Conservation (phyloP, 345 rosid genomes). For the Geranium brycei region DNA sequence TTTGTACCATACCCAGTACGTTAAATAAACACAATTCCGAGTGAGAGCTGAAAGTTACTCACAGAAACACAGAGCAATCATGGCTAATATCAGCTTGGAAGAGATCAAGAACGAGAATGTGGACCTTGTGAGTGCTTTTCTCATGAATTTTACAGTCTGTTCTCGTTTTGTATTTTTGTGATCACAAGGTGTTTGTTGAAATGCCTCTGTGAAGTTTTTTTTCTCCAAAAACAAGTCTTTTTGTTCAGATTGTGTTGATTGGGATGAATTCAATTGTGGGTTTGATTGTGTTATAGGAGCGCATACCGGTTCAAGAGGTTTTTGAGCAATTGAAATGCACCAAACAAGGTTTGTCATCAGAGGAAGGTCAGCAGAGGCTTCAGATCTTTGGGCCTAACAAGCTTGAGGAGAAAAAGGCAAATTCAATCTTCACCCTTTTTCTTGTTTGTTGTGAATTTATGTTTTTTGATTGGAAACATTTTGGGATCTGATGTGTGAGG, state of each 20-base stretch:
- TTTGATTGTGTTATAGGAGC: constrained; percentile 32
- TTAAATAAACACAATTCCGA: too few relatives aligned
- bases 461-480: not conserved
- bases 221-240: too few relatives aligned
- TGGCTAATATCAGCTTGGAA: not conserved
- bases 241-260: too few relatives aligned
- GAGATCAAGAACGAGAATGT: constrained; percentile 1
- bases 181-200: too few relatives aligned
- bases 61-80: too few relatives aligned
- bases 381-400: constrained; percentile 78
- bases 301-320: constrained; percentile 77
- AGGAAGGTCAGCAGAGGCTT: constrained; percentile 70
- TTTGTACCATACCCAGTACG: too few relatives aligned
- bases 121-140: not conserved
- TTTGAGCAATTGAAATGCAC: constrained; percentile 73
- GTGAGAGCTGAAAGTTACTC: too few relatives aligned
- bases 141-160: too few relatives aligned
- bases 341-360: constrained; percentile 51
- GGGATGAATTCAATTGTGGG: too few relatives aligned
- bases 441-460: not conserved
- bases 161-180: too few relatives aligned
- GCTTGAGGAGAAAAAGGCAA: constrained; percentile 72
- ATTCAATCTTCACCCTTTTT: not conserved
- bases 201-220: too few relatives aligned
- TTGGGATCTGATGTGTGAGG: too few relatives aligned